Base-by-base conservation (phyloP, 2,329 filamentous ascomycete species). In the Claviceps paspali region DNA sequence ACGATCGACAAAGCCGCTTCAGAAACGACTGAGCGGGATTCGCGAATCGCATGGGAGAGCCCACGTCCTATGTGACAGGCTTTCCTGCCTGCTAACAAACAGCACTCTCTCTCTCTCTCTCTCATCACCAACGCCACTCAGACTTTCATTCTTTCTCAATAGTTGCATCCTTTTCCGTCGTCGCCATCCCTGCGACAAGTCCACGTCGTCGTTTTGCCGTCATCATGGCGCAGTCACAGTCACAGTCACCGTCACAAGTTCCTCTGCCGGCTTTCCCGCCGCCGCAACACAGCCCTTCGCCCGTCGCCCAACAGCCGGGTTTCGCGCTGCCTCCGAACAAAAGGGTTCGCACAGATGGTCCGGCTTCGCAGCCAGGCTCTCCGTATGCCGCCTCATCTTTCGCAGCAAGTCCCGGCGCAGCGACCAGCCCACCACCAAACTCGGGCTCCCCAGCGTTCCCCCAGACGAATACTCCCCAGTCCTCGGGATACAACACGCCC, bases 281-380 rank as follows among this genome's bases (percentile, higher is more conserved):
- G 46, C 68, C 71, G 22, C 76, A 73, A 40, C 68, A 68, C 34
- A 67, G 70, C 26, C 68, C 76, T 18, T 78, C 79, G 18, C 76
- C 79, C 31, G 69, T 64, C 35, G 62, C 68, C 17, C 64, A 68
- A 23, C 68, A 71, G 44, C 60, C 67, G 12, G 60, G 57, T 36
- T 79, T 59, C 48, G 52, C 57, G 41, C 71, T 79, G 34, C 81
- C 81, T 34, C 77, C 82, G 12, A 73, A 71, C 41, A 88, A 91
- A 62, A 73, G 82, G 49, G 48, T 53, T 21, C 51, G 55, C 42
- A 54, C 78, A 71, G 54, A 79, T 36, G 77, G 76, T 40, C 71
- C 77, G 24, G 61, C 67, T n/a, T 77, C 80, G 21, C 76, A 79
- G 46, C 77, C 79, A 40, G 67, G 63, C 35, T 81, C 76, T 24